These are phyloP conservation scores for Sordariomycetes sp. DNA, from an alignment of 2,329 filamentous ascomycete species.

Conservation along the genomic window DNA sequence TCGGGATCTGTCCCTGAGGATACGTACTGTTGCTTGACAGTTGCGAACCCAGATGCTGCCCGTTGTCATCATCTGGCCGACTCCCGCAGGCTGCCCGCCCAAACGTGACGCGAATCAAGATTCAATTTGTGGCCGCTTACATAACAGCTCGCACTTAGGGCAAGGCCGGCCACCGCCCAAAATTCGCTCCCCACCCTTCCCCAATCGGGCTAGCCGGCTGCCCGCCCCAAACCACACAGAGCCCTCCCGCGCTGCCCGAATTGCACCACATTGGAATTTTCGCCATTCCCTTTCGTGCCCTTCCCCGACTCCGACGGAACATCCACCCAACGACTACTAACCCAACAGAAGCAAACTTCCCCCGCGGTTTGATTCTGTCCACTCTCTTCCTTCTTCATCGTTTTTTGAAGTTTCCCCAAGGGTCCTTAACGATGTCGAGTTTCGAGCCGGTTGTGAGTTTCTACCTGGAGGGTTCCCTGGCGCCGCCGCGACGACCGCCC, in stretches of 20 bases:
- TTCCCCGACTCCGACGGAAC: slow-evolving; percentile 17
- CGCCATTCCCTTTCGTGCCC: slow-evolving; percentile 23
- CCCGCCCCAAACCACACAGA: background rate
- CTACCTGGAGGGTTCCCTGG: slow-evolving; percentile 5
- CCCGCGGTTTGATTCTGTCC: slow-evolving; percentile 4
- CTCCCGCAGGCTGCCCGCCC: background rate
- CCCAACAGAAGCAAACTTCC: slow-evolving; percentile 20
- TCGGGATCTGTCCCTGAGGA: too few species aligned
- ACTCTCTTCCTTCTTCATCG: too few species aligned
- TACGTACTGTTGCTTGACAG: too few species aligned
- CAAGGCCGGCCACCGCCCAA: background rate
- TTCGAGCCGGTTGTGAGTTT: slow-evolving; percentile 62
- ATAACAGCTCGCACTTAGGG: background rate
- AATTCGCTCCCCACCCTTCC: background rate
- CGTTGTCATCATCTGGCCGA: background rate
- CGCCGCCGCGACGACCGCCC: background rate
- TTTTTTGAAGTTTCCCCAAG: background rate
- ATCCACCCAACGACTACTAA: slow-evolving; percentile 27
- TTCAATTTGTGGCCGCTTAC: background rate
- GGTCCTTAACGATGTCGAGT: slow-evolving; percentile 47
- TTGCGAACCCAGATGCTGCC: too few species aligned
- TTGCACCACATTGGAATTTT: slow-evolving; percentile 13
- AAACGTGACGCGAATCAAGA: background rate
- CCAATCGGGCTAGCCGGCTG: background rate
- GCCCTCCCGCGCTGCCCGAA: background rate